A percentile compares a stretch with the other conserved stretches of the same genome.
Conservation (phyloP, 2,329 filamentous ascomycete species). For the Parascedosporium putredinis region DNA sequence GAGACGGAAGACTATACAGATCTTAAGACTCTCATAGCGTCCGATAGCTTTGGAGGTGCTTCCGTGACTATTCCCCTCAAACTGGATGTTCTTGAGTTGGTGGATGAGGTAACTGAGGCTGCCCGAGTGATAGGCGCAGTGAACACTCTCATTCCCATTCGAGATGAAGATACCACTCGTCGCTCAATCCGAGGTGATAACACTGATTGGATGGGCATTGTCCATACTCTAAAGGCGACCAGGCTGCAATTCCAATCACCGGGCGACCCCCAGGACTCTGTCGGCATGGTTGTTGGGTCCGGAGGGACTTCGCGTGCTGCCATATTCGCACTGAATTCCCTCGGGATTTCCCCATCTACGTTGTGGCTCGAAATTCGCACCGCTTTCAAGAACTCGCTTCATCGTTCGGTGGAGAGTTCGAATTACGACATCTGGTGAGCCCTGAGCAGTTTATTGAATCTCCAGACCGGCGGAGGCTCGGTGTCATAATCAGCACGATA, state of each 20-base stretch:
- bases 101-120: slow-evolving; percentile 72
- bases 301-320: slow-evolving; percentile 89
- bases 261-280: neutral
- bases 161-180: slow-evolving; percentile 26
- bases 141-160: slow-evolving; percentile 74
- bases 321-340: slow-evolving; percentile 73
- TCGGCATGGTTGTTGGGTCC: slow-evolving; percentile 67
- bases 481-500: slow-evolving; percentile 79
- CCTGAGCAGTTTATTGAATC: slow-evolving; percentile 23
- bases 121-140: slow-evolving; percentile 81
- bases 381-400: slow-evolving; percentile 59
- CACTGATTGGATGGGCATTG: slow-evolving; percentile 93
- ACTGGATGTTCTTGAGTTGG: slow-evolving; percentile 68
- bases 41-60: slow-evolving; percentile 75
- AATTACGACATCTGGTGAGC: slow-evolving; percentile 53
- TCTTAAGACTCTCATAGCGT: slow-evolving; percentile 54
- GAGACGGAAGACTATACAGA: slow-evolving; percentile 61
- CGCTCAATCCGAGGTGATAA: slow-evolving; percentile 70
- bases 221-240: slow-evolving; percentile 60
- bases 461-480: slow-evolving; percentile 36
- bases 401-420: slow-evolving; percentile 72
- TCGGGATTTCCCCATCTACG: slow-evolving; percentile 82
- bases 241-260: slow-evolving; percentile 40
- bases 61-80: slow-evolving; percentile 96
- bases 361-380: slow-evolving; percentile 64